Base-by-base conservation (phyloP, 352 stramenopile species). In the Phytophthora megakarya region DNA sequence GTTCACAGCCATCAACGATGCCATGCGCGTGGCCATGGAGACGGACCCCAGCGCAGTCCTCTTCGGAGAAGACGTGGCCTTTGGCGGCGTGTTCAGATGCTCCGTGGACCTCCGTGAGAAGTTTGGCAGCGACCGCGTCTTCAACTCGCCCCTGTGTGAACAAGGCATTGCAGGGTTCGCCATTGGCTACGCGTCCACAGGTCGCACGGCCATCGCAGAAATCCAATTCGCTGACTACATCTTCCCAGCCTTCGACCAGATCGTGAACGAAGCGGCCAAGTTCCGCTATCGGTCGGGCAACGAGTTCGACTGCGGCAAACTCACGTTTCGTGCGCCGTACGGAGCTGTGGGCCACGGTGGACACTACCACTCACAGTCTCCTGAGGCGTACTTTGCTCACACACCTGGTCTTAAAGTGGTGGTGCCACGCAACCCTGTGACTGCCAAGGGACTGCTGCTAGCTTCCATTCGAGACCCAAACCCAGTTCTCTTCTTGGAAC, bases 201-300 rank as follows among this genome's bases (percentile, higher is more conserved):
- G 97, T 1, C 88, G 91, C 47, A 99, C 97, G 13, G 96, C 96
- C 9, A 99, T 99, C 72, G 97, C 96, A 3, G 97, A 99, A 85
- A 98, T 99, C 60, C 93, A 99, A 74, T 97, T 97, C 43, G 95
- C 93, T 3, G 97, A 99, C 81, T 99, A 99, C 73, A 99, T 99
- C 51, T 99, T 99, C 75, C 93, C 93, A 7, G 94, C 92, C 3
- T 98, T 98, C 60, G 94, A 98, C 63, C 92, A 96, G 75, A 97
- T 99, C 66, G 97, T 99, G 26, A 99, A 99, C 72, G 97, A 99
- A 74, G 96, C 97, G 26, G 96, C 97, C 48, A 99, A 99, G 74
- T 99, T 98, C 79, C 88, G 97, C 1, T 99, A 98, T 76, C 87
- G 97, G n/a, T 98, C 87, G 38, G 97, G 97, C 19, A 97, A 97